Evolutionary conservation across 2,329 filamentous ascomycete species (phyloP).

Genomic region (Xylariaceae sp.): DNA sequence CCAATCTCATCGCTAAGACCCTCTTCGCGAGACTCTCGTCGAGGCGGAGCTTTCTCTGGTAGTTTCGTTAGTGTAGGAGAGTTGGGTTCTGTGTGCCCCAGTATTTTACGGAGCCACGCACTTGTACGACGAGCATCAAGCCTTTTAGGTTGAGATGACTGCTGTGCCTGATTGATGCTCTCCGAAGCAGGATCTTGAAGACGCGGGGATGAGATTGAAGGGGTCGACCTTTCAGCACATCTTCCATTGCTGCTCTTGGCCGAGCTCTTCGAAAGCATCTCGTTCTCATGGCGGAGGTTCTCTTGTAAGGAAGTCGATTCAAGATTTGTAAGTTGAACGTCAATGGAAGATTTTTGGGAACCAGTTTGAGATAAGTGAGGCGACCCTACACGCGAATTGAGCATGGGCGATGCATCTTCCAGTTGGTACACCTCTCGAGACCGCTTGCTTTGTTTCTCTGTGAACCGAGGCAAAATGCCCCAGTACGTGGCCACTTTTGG

Average conservation of each 20-base stretch:
- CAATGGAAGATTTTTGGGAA: slow-evolving; percentile 21
- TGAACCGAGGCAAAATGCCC: slow-evolving; percentile 34
- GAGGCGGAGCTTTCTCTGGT: slow-evolving; percentile 34
- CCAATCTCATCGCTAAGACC: slow-evolving; percentile 18
- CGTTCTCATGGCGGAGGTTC: slow-evolving; percentile 22
- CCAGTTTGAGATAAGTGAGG: slow-evolving; percentile 7
- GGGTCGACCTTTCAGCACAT: slow-evolving; percentile 14
- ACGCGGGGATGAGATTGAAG: slow-evolving; percentile 19
- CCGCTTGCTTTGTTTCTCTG: slow-evolving; percentile 18
- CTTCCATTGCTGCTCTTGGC: neutral
- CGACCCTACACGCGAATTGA: slow-evolving; percentile 9
- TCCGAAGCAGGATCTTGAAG: neutral
- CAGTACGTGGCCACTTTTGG: slow-evolving; percentile 33
- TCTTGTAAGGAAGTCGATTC: slow-evolving; percentile 26
- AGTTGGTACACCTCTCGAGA: neutral
- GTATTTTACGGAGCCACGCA: slow-evolving; percentile 38
- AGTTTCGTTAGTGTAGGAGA: slow-evolving; percentile 33
- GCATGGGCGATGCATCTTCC: neutral
- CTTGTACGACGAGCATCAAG: slow-evolving; percentile 31
- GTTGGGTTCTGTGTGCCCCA: slow-evolving; percentile 29
- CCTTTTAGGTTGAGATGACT: slow-evolving; percentile 21
- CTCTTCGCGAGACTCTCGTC: slow-evolving; percentile 29
- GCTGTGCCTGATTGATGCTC: slow-evolving; percentile 9
- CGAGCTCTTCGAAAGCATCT: neutral
- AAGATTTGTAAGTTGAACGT: slow-evolving; percentile 17